Evolutionary conservation across 345 rosid genomes (phyloP).

Genomic region (Linum lewisii): DNA sequence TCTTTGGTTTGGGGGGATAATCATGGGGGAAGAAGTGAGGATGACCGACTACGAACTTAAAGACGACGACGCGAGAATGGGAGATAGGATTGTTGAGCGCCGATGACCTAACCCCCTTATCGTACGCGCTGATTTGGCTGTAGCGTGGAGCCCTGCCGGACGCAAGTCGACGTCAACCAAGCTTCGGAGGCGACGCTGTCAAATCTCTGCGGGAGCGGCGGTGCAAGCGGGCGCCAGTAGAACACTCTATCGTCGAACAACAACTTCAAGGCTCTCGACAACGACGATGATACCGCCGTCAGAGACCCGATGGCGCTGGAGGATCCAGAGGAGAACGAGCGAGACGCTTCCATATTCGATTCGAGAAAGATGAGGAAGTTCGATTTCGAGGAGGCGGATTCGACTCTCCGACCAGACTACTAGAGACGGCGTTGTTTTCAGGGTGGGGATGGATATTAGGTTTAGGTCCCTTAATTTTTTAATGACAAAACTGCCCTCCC

Average conservation of each 20-base stretch:
- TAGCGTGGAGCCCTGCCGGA: conserved; percentile 54
- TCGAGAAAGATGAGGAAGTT: conserved; percentile 48
- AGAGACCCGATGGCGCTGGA: conserved; percentile 31
- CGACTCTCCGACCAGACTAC: conserved; percentile 43
- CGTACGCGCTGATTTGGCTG: conserved; percentile 50
- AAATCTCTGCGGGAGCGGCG: conserved; percentile 29
- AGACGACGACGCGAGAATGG: conserved; percentile 63
- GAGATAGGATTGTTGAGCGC: conserved; percentile 68
- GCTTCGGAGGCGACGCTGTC: conserved; percentile 64
- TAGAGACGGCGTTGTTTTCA: too few species aligned
- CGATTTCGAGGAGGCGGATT: conserved; percentile 76
- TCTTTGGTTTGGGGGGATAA: not conserved
- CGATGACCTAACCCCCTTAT: conserved; percentile 68
- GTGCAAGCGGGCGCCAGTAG: conserved; percentile 5
- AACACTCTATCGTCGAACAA: conserved; percentile 26
- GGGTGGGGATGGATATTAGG: too few species aligned
- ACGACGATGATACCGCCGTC: not conserved
- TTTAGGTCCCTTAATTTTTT: too few species aligned
- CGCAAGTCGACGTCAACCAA: conserved; percentile 52
- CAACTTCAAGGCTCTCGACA: conserved; percentile 29
- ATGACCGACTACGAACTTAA: conserved; percentile 25
- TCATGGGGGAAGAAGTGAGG: conserved; percentile 39
- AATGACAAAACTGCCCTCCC: too few species aligned
- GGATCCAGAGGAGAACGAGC: conserved; percentile 11
- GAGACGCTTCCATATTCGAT: conserved; percentile 47